A percentile compares a stretch with the other conserved stretches of the same genome.
These are phyloP conservation scores for Magnolia officinalis DNA, from an alignment of 164 flowering plant species.

Conservation along the genomic window DNA sequence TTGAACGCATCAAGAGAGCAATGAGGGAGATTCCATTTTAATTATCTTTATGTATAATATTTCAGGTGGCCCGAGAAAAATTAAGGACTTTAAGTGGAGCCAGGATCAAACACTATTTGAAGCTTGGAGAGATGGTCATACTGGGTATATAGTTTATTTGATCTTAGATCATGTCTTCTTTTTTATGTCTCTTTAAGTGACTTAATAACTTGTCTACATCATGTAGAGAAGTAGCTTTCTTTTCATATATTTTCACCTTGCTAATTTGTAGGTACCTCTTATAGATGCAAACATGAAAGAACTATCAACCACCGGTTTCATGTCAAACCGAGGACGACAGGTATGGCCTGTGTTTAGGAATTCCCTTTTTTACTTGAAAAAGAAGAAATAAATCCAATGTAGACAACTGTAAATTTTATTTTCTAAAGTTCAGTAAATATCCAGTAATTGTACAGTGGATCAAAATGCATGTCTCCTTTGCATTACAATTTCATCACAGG, in stretches of 20 bases:
- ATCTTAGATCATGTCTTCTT: too few species aligned
- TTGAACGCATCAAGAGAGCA: too few species aligned
- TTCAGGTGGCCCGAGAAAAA: constrained; percentile 80
- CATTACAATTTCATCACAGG: too few species aligned
- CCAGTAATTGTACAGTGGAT: too few species aligned
- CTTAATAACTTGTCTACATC: background rate
- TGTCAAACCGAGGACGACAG: constrained; percentile 28
- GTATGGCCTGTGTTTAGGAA: too few species aligned
- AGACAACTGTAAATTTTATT: constrained; percentile 12
- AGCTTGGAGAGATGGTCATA: constrained; percentile 77
- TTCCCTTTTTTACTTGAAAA: too few species aligned
- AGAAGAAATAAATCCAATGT: too few species aligned
- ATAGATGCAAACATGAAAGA: constrained; percentile 95
- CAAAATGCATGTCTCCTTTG: too few species aligned
- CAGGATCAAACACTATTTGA: constrained; percentile 65
- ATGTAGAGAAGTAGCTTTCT: background rate
- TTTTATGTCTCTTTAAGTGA: background rate
- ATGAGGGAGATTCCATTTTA: background rate
- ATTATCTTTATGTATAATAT: background rate
- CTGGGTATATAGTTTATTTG: constrained; percentile 50
- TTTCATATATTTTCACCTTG: constrained; percentile 10
- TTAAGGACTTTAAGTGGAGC: constrained; percentile 57
- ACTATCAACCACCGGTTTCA: constrained; percentile 73
- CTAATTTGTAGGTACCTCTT: constrained; percentile 27
- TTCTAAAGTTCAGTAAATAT: too few species aligned